phyloP scores from a whole-genome alignment of 148 eudicot species.

The Fagopyrum homotropicum region DNA sequence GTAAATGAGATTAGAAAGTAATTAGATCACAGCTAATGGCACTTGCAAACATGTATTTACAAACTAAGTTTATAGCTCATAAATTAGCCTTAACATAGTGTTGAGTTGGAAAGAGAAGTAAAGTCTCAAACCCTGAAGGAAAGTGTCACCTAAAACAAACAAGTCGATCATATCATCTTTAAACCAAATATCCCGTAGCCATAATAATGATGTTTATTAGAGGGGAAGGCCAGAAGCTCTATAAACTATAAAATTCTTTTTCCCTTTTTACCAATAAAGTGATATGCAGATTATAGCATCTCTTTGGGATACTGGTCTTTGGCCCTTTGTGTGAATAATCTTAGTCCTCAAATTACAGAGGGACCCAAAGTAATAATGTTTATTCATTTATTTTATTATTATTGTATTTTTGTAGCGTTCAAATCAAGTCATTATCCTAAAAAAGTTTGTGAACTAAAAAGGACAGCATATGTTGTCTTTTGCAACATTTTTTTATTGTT shows the following conservation, averaged over 20 bases:
- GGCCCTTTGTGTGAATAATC: background rate
- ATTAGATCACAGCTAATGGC: too few relatives aligned
- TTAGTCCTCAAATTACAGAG: background rate
- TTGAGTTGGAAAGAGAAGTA: background rate
- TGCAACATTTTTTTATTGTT: background rate
- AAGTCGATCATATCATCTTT: background rate
- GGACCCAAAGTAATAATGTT: background rate
- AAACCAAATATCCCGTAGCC: background rate
- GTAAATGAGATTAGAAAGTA: background rate
- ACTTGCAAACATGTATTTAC: too few relatives aligned
- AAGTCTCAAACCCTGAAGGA: background rate
- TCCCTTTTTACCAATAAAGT: background rate
- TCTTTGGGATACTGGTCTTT: background rate
- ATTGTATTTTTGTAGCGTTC: background rate
- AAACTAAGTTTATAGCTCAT: too few relatives aligned
- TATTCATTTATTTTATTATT: background rate
- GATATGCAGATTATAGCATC: background rate
- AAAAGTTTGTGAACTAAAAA: slow-evolving; percentile 6
- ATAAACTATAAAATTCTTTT: background rate
- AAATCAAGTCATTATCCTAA: background rate
- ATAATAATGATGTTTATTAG: background rate
- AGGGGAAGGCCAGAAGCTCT: background rate
- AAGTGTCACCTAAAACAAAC: too few relatives aligned
- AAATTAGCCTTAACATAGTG: too few relatives aligned
- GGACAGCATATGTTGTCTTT: slow-evolving; percentile 4